A percentile compares a stretch with the other conserved stretches of the same genome.
Evolutionary conservation across 2,329 filamentous ascomycete species (phyloP).

Genomic region (Exserohilum turcica): DNA sequence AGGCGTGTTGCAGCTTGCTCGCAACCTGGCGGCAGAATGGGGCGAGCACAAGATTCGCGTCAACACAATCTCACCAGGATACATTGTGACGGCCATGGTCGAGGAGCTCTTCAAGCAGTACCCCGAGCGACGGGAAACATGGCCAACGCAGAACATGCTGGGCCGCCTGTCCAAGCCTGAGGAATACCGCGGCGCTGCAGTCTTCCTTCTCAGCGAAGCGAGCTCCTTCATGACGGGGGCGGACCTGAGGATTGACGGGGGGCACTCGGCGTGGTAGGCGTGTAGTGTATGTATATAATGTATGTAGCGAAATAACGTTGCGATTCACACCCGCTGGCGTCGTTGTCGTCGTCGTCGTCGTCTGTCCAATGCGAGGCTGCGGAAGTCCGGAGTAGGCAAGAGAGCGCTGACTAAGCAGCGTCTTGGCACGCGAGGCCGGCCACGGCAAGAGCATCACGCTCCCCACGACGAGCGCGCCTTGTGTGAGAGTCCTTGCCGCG

Average conservation of each 20-base stretch:
- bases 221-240: slow-evolving; percentile 50
- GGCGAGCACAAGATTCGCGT: slow-evolving; percentile 74
- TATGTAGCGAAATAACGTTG: not conserved
- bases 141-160: slow-evolving; percentile 87
- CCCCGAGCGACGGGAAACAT: slow-evolving; percentile 68
- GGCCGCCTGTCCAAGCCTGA: slow-evolving; percentile 47
- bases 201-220: slow-evolving; percentile 49
- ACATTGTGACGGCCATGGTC: slow-evolving; percentile 84
- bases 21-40: slow-evolving; percentile 76
- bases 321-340: not conserved
- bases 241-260: slow-evolving; percentile 48
- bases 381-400: slow-evolving; percentile 10
- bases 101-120: slow-evolving; percentile 76
- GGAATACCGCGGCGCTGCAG: slow-evolving; percentile 47
- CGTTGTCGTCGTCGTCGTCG: not conserved
- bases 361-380: slow-evolving; percentile 13
- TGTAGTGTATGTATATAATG: not conserved
- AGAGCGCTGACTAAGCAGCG: slow-evolving; percentile 14
- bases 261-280: slow-evolving; percentile 46
- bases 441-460: slow-evolving; percentile 1
- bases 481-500: slow-evolving; percentile 3
- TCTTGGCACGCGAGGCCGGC: not conserved
- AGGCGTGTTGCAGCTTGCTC: slow-evolving; percentile 71
- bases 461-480: slow-evolving; percentile 1
- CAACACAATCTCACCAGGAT: slow-evolving; percentile 80